phyloP scores from a whole-genome alignment of 768 basidiomycete species.

The Boletus sensibilis region DNA sequence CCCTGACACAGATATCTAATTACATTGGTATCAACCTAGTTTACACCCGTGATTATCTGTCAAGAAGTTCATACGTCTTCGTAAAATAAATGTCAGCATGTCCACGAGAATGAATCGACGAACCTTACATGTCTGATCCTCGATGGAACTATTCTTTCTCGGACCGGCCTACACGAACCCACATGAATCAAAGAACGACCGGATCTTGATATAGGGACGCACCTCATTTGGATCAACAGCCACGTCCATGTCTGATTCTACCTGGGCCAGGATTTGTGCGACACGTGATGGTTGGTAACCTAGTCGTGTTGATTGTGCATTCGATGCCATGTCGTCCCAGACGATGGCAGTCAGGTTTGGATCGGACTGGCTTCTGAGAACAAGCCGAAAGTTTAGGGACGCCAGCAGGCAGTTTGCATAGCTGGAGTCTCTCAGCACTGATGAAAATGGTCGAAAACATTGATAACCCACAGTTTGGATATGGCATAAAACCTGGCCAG shows the following conservation, averaged over 20 bases:
- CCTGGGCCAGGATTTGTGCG: not conserved
- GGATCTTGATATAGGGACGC: not conserved
- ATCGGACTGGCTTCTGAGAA: constrained; percentile 7
- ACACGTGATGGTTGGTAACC: not conserved
- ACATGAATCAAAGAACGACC: not conserved
- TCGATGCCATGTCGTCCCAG: not conserved
- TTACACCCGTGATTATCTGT: not conserved
- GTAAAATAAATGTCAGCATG: not conserved
- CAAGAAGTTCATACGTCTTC: not conserved
- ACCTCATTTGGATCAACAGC: not conserved
- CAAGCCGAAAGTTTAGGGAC: constrained; percentile 14
- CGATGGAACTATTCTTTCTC: not conserved
- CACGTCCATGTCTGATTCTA: not conserved
- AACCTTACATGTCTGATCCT: not conserved
- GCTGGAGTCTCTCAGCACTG: not conserved
- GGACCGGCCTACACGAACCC: not conserved
- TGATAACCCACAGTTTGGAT: constrained; percentile 15
- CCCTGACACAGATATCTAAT: not conserved
- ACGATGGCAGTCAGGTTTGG: not conserved
- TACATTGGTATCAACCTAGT: not conserved
- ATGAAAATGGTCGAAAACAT: not conserved
- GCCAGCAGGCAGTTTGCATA: constrained; percentile 22
- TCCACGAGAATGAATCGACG: not conserved
- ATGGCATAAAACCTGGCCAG: constrained; percentile 7
- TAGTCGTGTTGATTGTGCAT: not conserved